Evolutionary conservation across 1,139 yeast species (phyloP).

Genomic region (Zygoascus meyerae): DNA sequence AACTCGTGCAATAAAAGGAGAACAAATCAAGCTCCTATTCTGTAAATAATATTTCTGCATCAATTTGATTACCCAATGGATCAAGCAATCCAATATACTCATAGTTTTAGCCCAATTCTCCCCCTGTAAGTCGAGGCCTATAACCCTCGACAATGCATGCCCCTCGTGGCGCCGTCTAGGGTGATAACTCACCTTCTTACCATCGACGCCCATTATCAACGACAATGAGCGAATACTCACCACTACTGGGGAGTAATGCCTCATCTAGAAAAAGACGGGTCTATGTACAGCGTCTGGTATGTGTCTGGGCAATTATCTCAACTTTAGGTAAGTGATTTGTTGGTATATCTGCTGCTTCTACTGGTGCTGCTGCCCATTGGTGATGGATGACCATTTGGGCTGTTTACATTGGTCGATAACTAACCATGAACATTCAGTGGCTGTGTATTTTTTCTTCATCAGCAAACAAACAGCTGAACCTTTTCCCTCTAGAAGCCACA

Average conservation of each 20-base stretch:
- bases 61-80: too few species aligned
- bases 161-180: too few species aligned
- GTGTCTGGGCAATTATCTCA: conserved; percentile 17
- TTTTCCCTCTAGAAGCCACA: conserved; percentile 12
- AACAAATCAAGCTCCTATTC: too few species aligned
- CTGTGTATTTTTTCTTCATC: conserved; percentile 2
- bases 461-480: background rate
- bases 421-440: conserved; percentile 2
- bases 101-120: too few species aligned
- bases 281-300: conserved; percentile 6
- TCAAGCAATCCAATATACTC: too few species aligned
- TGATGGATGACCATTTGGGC: too few species aligned
- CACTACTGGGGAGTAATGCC: conserved; percentile 1
- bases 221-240: conserved; percentile 5
- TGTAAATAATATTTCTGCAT: too few species aligned
- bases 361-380: too few species aligned
- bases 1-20: too few species aligned
- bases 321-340: conserved; percentile 12
- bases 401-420: background rate
- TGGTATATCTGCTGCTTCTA: too few species aligned
- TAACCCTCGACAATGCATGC: too few species aligned
- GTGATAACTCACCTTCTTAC: background rate
- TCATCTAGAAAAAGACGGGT: background rate
- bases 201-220: background rate
- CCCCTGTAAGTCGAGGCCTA: too few species aligned